Base-by-base conservation (phyloP, 768 basidiomycete genomes). In the Lentinula detonsa region DNA sequence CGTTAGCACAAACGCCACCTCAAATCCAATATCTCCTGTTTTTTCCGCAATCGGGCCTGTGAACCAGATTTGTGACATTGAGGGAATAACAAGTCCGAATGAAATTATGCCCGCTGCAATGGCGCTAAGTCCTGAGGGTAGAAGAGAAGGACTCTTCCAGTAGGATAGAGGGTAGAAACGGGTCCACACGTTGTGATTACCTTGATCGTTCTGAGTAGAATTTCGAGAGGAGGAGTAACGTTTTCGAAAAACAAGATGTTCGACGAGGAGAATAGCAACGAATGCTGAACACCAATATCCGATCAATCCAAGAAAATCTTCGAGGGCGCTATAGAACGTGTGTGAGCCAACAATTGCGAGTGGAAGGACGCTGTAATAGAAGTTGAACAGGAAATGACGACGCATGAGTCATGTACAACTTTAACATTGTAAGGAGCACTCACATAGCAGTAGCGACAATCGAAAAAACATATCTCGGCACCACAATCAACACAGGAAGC, bases 21-120 rank as follows among this genome's bases (percentile, higher is more conserved):
- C 89, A 63, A 93, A 90, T n/a, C 89, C 91, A 60, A 93, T 85
- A 72, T 93, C 91, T 1, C 91, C 91, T 16, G 88, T 79, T 7
- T 63, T 75, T 63, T 74, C 68, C 9, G 86, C 91, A 49, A 93
- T 85, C 6, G 90, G 90, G 1, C 91, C 91, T 0, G 78, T 75
- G 66, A 83, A 93, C 89, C 88, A 93, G 31, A 81, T 83, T 71
- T 93, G 89, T 63, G 82, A 72, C 85, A 93, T 93, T 57, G 78
- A 81, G 4, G 88, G 84, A 13, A 92, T 73, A 11, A 87, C 72
- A 7, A 91, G 75, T 10, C 75, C 83, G 56, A 87, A 85, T 2
- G 84, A 79, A 53, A 79, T 69, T 3, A 82, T 52, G 8, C 73
- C 76, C 2, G 91, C 82, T 0, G 70, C 70, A 7, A 91, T 62